Percentiles rank a stretch among this genome's conserved stretches.
phyloP scores from a whole-genome alignment of 179 eudicot genomes.

The Heliamphora pulchella region DNA sequence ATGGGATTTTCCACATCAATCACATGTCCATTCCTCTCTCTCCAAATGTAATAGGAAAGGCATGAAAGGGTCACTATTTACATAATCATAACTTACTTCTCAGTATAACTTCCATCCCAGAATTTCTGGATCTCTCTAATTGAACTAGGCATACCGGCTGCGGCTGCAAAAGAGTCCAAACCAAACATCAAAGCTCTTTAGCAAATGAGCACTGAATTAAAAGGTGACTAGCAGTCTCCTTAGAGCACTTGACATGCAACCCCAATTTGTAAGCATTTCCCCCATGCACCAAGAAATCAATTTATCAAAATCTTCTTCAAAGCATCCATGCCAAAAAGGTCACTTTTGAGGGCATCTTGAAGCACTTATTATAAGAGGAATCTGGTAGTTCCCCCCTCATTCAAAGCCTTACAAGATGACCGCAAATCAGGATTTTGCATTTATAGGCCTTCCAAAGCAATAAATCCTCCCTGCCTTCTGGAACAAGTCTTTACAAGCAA shows the following conservation, averaged over 20 bases:
- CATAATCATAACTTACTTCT: not conserved
- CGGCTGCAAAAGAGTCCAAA: not conserved
- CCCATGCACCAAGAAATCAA: slow-evolving; percentile 1
- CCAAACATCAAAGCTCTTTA: not conserved
- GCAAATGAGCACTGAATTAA: no score
- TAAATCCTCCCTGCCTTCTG: slow-evolving; percentile 4
- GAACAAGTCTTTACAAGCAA: not conserved
- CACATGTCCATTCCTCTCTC: not conserved
- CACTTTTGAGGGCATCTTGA: not conserved
- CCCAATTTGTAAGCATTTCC: not conserved
- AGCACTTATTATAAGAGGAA: not conserved
- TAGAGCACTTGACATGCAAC: not conserved
- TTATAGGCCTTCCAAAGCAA: not conserved
- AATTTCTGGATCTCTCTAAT: not conserved
- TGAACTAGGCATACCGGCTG: not conserved
- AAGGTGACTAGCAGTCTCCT: no score
- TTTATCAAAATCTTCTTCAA: not conserved
- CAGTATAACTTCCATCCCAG: not conserved
- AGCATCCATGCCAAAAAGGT: not conserved
- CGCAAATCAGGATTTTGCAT: not conserved
- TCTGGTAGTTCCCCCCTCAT: not conserved
- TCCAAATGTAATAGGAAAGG: not conserved
- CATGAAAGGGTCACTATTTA: not conserved
- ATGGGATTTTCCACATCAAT: not conserved
- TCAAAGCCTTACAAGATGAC: not conserved